Conservation (phyloP, 768 basidiomycete genomes). For the Boletus fagicola region DNA sequence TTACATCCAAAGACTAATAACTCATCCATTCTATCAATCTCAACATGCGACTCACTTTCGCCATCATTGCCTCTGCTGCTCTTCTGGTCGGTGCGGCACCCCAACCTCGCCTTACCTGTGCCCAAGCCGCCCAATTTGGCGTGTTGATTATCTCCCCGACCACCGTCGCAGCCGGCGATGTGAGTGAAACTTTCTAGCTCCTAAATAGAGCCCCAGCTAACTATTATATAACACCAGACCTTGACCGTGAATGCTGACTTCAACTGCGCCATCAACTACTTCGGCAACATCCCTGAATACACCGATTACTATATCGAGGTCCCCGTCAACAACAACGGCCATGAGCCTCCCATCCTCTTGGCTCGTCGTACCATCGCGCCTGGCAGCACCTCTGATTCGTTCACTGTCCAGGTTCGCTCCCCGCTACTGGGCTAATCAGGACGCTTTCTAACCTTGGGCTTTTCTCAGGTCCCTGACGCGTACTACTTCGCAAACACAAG, state of each 20-base stretch:
- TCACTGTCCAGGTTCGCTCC: constrained; percentile 20
- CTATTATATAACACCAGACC: constrained; percentile 6
- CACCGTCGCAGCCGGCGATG: constrained; percentile 25
- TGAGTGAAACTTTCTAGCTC: constrained; percentile 2
- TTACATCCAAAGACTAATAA: not conserved
- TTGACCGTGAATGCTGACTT: constrained; percentile 26
- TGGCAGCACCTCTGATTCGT: constrained; percentile 9
- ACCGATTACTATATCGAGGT: constrained; percentile 37
- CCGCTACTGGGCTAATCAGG: not conserved
- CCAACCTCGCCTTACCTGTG: constrained; percentile 20
- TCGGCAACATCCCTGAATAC: constrained; percentile 20
- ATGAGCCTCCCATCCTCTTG: constrained; percentile 32
- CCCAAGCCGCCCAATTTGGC: constrained; percentile 25
- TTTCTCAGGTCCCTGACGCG: constrained; percentile 25
- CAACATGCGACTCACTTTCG: constrained; percentile 21
- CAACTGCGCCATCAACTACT: constrained; percentile 24
- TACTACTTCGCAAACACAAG: constrained; percentile 19
- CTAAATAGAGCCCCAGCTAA: constrained; percentile 1
- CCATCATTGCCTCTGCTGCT: constrained; percentile 9
- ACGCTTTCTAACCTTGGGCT: not conserved
- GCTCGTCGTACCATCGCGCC: constrained; percentile 18
- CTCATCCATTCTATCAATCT: not conserved
- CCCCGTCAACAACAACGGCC: constrained; percentile 30
- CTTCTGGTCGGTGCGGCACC: constrained; percentile 20
- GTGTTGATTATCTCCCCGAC: constrained; percentile 18